A percentile compares a stretch with the other conserved stretches of the same genome.
phyloP scores from a whole-genome alignment of 768 basidiomycete genomes.

The Kwoniella pini region DNA sequence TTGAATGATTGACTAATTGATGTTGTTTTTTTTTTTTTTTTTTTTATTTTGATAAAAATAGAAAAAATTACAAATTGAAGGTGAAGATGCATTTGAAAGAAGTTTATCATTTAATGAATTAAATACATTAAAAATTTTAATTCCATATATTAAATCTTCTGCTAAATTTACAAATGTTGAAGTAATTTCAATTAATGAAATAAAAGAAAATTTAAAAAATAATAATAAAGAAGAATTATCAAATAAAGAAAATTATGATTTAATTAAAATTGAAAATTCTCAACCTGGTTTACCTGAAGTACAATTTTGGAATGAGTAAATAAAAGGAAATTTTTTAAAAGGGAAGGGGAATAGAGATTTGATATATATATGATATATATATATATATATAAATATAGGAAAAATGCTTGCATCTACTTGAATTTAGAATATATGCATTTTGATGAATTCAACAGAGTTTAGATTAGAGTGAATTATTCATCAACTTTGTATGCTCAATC shows the following conservation, averaged over 20 bases:
- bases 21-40: background rate
- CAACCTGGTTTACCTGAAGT: conserved; percentile 85
- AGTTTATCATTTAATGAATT: conserved; percentile 78
- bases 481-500: too few species aligned
- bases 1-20: background rate
- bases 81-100: conserved; percentile 77
- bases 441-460: too few species aligned
- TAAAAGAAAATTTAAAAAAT: conserved; percentile 66
- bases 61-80: conserved; percentile 57
- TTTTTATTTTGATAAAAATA: background rate
- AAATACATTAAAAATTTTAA: conserved; percentile 67
- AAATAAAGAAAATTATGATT: conserved; percentile 62
- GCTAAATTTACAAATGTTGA: conserved; percentile 56
- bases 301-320: conserved; percentile 69
- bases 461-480: too few species aligned
- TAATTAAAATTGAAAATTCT: conserved; percentile 71
- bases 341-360: conserved; percentile 3
- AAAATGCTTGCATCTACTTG: too few species aligned
- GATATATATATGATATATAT: too few species aligned
- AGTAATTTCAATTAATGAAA: conserved; percentile 68
- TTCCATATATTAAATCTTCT: conserved; percentile 75
- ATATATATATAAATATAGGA: too few species aligned
- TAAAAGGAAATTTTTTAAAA: too few species aligned
- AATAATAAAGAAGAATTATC: too few species aligned
- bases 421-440: too few species aligned